Base-by-base conservation (phyloP, 306 rosid species). In the Comarum palustre region DNA sequence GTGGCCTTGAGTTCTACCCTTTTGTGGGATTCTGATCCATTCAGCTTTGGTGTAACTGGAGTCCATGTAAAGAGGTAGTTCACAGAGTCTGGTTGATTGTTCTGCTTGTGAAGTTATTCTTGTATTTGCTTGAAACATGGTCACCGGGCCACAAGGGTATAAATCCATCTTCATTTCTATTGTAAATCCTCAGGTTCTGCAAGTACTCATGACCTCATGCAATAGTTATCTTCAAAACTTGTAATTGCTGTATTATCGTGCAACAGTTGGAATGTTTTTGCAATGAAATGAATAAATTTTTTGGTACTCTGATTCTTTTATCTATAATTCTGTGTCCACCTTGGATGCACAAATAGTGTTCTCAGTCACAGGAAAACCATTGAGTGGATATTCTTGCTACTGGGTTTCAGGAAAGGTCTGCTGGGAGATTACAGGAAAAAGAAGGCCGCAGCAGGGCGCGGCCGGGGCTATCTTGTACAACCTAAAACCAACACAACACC, bases 61-160 rank as follows among this genome's bases (percentile, higher is more conserved):
- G 47, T 72, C 20, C 42, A 10, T 10, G 63, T 42, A 57, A 58
- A 39, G 39, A 15, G 52, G 54, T 17, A 34, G 51, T 39, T 71
- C 25, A 59, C 38, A 11, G 41, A 15, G 67, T 62, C 59, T 27
- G 66, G 58, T 75, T 59, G n/a, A 34, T 38, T 20, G 31, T 62
- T 73, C 45, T 73, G 78, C 46, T 68, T 51, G 75, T 58, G 66
- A 59, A 29, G 59, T 46, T 54, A 25, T 71, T 38, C 75, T 41
- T 69, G 43, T 63, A 68, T 46, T 47, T 69, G 25, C 41, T 45
- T 47, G 29, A 64, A 55, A 22, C 59, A 58, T 14, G 68, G 32
- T 63, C 47, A 19, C 24, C 13, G 9, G 14, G 38, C 57, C 14
- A 50, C n/a, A 43, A 57, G 50, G 52, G 61, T 63, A 19, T 17